Evolutionary conservation across 139 green algal species (phyloP).

Genomic region (Micromonas commoda): DNA sequence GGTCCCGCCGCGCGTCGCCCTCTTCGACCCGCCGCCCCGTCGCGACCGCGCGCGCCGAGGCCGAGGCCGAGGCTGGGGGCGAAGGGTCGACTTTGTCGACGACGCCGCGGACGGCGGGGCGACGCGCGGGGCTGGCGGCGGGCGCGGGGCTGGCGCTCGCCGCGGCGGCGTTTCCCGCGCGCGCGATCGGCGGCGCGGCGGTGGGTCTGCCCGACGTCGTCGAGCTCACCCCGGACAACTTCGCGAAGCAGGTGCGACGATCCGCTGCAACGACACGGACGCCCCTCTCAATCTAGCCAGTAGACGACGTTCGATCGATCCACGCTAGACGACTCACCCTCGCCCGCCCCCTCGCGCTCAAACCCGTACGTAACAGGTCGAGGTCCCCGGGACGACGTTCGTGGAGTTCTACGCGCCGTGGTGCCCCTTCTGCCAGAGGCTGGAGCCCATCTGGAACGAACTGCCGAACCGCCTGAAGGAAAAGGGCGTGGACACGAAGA

Average conservation of each 20-base stretch:
- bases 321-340: too few relatives aligned
- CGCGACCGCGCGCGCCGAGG: too few relatives aligned
- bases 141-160: not conserved
- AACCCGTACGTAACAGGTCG: too few relatives aligned
- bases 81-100: not conserved
- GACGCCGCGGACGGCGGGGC: not conserved
- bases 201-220: not conserved
- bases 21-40: too few relatives aligned
- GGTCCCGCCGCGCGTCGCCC: too few relatives aligned
- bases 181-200: not conserved
- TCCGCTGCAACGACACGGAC: too few relatives aligned
- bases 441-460: constrained; percentile 36
- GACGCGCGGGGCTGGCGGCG: not conserved
- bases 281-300: too few relatives aligned
- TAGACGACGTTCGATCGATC: too few relatives aligned
- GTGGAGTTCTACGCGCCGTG: constrained; percentile 35
- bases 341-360: too few relatives aligned
- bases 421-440: constrained; percentile 30
- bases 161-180: not conserved
- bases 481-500: not conserved
- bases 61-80: not conserved
- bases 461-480: constrained; percentile 1
- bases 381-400: constrained; percentile 7
- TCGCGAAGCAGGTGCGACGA: too few relatives aligned
- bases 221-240: constrained; percentile 23